Conservation (phyloP, 2,329 filamentous ascomycete genomes). For the Balansia obtecta region DNA sequence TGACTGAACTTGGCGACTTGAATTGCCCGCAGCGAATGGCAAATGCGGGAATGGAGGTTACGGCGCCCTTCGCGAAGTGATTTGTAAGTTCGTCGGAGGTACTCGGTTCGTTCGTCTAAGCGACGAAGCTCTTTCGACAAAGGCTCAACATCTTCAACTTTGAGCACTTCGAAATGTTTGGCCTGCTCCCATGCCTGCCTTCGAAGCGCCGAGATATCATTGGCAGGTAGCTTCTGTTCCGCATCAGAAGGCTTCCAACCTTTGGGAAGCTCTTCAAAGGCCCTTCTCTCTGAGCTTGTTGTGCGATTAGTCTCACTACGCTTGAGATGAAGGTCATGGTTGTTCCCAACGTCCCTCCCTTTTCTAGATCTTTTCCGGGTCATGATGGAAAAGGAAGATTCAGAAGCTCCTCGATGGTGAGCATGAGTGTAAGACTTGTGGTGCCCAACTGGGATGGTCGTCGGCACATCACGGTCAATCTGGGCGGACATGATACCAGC, state of each 20-base stretch:
- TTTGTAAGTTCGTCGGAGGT: conserved; percentile 64
- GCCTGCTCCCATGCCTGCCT: conserved; percentile 51
- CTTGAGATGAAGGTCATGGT: conserved; percentile 24
- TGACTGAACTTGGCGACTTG: conserved; percentile 59
- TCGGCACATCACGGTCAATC: background rate
- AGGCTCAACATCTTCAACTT: conserved; percentile 47
- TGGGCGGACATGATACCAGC: background rate
- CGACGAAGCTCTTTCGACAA: conserved; percentile 62
- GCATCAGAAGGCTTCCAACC: conserved; percentile 46
- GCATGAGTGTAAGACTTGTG: conserved; percentile 8
- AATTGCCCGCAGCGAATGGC: conserved; percentile 61
- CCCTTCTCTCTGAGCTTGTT: conserved; percentile 39
- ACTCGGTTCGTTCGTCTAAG: conserved; percentile 68
- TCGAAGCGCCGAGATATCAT: conserved; percentile 39
- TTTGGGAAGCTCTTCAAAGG: conserved; percentile 48
- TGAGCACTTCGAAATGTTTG: conserved; percentile 51
- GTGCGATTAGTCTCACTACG: conserved; percentile 30
- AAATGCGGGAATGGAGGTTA: conserved; percentile 65
- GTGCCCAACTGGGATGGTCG: conserved; percentile 9
- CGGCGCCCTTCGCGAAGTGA: conserved; percentile 64
- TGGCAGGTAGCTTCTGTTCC: conserved; percentile 28
- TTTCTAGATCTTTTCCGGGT: conserved; percentile 50
- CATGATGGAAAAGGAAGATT: conserved; percentile 42
- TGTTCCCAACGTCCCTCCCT: conserved; percentile 29
- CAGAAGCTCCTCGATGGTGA: conserved; percentile 43